Conservation (phyloP, 2,329 filamentous ascomycete genomes). For the Pseudogymnoascus sp. region DNA sequence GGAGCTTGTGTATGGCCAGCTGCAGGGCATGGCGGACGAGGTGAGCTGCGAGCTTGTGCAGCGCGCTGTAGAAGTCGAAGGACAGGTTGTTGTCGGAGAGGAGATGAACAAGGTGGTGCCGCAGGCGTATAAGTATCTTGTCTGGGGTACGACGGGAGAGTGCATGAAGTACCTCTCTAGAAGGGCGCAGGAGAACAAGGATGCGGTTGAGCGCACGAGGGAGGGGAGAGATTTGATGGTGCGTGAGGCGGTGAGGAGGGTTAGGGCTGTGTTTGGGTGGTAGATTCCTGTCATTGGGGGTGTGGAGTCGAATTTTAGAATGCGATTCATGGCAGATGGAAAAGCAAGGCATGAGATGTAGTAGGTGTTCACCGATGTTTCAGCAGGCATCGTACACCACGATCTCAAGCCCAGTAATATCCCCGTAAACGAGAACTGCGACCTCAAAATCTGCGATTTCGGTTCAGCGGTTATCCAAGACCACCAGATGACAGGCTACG, state of each 20-base stretch:
- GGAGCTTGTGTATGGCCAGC: constrained; percentile 60
- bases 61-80: constrained; percentile 7
- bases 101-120: constrained; percentile 33
- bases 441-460: no score
- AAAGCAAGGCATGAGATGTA: no score
- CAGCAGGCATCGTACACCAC: no score
- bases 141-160: constrained; percentile 64
- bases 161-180: constrained; percentile 69
- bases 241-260: constrained; percentile 49
- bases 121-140: constrained; percentile 55
- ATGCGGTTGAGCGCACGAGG: constrained; percentile 55
- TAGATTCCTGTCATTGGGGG: no score
- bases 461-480: no score
- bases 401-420: no score
- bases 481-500: no score
- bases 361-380: no score
- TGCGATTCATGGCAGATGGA: no score
- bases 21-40: constrained; percentile 95
- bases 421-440: no score
- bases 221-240: constrained; percentile 55
- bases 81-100: constrained; percentile 26
- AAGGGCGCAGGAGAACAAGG: constrained; percentile 65
- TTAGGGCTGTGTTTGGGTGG: constrained; percentile 34
- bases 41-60: constrained; percentile 56
- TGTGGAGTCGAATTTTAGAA: no score